Evolutionary conservation across 2,329 filamentous ascomycete genomes (phyloP).

Genomic region (Cladosporium cucumerinum): DNA sequence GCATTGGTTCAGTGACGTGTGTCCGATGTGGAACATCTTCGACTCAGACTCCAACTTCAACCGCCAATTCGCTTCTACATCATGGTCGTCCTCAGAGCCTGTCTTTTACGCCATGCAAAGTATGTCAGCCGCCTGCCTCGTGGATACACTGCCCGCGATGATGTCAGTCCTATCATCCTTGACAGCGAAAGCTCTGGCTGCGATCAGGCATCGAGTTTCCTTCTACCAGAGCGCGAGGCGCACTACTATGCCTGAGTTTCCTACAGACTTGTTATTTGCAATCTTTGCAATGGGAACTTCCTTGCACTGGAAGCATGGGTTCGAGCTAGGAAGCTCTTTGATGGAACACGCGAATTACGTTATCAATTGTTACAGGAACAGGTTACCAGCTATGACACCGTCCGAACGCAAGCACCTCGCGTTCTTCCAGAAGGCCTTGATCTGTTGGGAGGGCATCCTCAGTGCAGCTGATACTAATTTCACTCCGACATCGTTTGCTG

Average conservation of each 20-base stretch:
- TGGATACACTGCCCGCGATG: constrained; percentile 17
- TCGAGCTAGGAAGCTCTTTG: not conserved
- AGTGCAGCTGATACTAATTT: constrained; percentile 1
- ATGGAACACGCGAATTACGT: not conserved
- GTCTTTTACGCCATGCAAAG: constrained; percentile 20
- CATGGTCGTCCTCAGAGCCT: constrained; percentile 17
- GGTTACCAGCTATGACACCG: not conserved
- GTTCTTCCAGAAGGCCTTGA: constrained; percentile 6
- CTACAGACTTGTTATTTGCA: constrained; percentile 17
- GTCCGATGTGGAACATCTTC: constrained; percentile 21
- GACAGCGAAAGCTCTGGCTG: not conserved
- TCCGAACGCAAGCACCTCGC: not conserved
- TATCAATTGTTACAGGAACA: not conserved
- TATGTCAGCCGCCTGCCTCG: constrained; percentile 20
- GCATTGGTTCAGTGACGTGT: constrained; percentile 22
- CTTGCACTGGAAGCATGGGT: constrained; percentile 16
- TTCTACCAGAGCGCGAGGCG: not conserved
- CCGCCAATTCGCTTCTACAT: constrained; percentile 17
- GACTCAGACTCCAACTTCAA: constrained; percentile 21
- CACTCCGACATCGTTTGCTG: not conserved
- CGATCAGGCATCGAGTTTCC: not conserved
- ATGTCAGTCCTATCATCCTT: constrained; percentile 1
- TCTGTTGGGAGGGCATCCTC: constrained; percentile 8
- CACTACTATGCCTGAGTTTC: constrained; percentile 1
- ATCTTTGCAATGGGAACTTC: constrained; percentile 22